Conservation (phyloP, 73 alveolate genomes). For the Paramecium sexaurelia region DNA sequence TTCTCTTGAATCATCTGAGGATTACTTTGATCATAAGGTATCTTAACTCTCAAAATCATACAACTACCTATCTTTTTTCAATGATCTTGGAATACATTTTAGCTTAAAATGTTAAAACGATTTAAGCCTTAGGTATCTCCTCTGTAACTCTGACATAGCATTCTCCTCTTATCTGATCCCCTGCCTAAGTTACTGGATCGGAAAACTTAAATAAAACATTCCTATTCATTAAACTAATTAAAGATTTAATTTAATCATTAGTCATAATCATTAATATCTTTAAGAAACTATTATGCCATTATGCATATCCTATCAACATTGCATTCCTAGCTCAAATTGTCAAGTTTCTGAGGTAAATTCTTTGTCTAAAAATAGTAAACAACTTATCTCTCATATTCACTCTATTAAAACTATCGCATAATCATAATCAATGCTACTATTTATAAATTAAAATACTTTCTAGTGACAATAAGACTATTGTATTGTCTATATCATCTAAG, state of each 20-base stretch:
- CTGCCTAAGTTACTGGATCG: conserved; percentile 39
- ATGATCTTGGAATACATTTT: conserved; percentile 14
- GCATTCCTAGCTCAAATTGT: neutral
- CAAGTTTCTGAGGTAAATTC: neutral
- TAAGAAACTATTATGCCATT: neutral
- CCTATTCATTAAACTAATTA: conserved; percentile 14
- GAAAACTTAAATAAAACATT: neutral
- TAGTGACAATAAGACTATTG: neutral
- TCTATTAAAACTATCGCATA: neutral
- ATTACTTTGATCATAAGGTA: conserved; percentile 35
- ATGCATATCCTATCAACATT: neutral
- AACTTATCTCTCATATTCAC: neutral
- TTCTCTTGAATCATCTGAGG: conserved; percentile 49
- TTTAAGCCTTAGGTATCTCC: conserved; percentile 23
- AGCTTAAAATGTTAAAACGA: neutral
- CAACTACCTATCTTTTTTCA: neutral
- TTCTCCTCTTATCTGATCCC: neutral
- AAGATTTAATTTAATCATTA: neutral
- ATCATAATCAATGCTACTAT: neutral
- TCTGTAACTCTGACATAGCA: neutral
- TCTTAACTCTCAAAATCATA: neutral
- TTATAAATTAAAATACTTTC: neutral
- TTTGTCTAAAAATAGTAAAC: neutral
- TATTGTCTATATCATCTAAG: neutral
- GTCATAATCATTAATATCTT: neutral